Conservation (phyloP, 2,329 filamentous ascomycete genomes). For the Cercospora janseana region DNA sequence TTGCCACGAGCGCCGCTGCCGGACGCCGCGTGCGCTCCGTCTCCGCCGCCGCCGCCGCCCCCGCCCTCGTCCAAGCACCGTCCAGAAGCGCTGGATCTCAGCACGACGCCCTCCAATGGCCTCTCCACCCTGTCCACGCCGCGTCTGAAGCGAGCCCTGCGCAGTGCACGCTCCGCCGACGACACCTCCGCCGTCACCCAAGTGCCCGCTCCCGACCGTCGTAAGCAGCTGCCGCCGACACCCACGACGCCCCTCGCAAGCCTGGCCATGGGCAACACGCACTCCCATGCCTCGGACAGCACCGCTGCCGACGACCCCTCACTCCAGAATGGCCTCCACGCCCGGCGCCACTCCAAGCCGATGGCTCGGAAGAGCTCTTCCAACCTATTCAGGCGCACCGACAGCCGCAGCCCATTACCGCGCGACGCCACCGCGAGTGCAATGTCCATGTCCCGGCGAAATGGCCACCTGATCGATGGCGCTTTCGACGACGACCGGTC, state of each 20-base stretch:
- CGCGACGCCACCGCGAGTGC: slow-evolving; percentile 28
- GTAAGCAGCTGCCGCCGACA: slow-evolving; percentile 24
- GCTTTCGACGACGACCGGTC: slow-evolving; percentile 13
- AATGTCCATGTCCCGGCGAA: slow-evolving; percentile 26
- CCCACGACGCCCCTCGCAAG: slow-evolving; percentile 22
- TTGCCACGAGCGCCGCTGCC: neutral
- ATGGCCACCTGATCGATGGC: slow-evolving; percentile 23
- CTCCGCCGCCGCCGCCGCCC: slow-evolving; percentile 5
- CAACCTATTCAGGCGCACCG: slow-evolving; percentile 36
- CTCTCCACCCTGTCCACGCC: slow-evolving; percentile 25
- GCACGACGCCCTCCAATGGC: slow-evolving; percentile 28
- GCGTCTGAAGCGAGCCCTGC: slow-evolving; percentile 30
- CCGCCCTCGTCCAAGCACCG: slow-evolving; percentile 19
- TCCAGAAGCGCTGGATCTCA: slow-evolving; percentile 28
- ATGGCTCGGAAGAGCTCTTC: slow-evolving; percentile 34
- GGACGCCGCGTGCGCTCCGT: slow-evolving; percentile 6
- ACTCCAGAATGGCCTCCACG: slow-evolving; percentile 26
- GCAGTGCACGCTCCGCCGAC: slow-evolving; percentile 22
- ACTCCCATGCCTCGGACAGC: slow-evolving; percentile 25
- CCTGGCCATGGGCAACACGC: slow-evolving; percentile 34
- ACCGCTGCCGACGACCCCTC: slow-evolving; percentile 29
- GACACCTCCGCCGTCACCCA: slow-evolving; percentile 23
- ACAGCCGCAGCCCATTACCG: slow-evolving; percentile 29
- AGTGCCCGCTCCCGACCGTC: slow-evolving; percentile 24
- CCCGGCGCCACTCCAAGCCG: slow-evolving; percentile 24